Evolutionary conservation across 345 rosid species (phyloP), one percentile per base, ranked within the genome.

Genomic region (Chamaenerion angustifolium): DNA sequence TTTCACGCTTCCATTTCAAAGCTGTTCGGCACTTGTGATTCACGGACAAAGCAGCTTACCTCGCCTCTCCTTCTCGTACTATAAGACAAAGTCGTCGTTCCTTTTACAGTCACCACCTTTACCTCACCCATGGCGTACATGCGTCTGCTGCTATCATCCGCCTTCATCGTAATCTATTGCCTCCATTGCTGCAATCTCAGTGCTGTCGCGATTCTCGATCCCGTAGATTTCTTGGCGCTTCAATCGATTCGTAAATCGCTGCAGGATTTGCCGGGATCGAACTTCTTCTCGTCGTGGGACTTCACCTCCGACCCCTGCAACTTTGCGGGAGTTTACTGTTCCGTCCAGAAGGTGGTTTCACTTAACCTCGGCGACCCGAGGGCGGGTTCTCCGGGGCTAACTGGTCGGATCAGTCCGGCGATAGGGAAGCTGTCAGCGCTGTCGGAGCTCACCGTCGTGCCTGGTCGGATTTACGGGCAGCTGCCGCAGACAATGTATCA

Each of bases 281-380:
- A 63, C 46, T 90, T 82, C 69, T 90, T 90, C 65, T 65, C 77
- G 55, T 74, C 93, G 0, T 86, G 98, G 98, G 96, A 90, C 51
- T 86, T 83, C 70, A 90, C 98, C 17, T 70, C 95, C 17, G 98
- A 90, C 43, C 98, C 98, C 7, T 90, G 98, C 49, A 82, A 63
- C 64, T 90, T 90, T 64, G 76, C 79, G 48, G 95, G 98, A 16
- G 95, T 90, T 61, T 83, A 67, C 67, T 90, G 98, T 19, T 83
- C 76, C 6, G 68, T 64, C 10, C 79, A 90, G 45, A 66, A 64
- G 58, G 98, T 86, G 0, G 59, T 76, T 1, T 58, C 94, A 11
- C 89, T 90, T 18, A 83, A 78, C 40, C 82, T 90, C 40, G 96
- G 98, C 0, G 93, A 90, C 53, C 93, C 87, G 0, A 64, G 77